These are phyloP conservation scores for Ustilago nuda DNA, from an alignment of 1,284 basidiomycete genomes.

Conservation along the genomic window DNA sequence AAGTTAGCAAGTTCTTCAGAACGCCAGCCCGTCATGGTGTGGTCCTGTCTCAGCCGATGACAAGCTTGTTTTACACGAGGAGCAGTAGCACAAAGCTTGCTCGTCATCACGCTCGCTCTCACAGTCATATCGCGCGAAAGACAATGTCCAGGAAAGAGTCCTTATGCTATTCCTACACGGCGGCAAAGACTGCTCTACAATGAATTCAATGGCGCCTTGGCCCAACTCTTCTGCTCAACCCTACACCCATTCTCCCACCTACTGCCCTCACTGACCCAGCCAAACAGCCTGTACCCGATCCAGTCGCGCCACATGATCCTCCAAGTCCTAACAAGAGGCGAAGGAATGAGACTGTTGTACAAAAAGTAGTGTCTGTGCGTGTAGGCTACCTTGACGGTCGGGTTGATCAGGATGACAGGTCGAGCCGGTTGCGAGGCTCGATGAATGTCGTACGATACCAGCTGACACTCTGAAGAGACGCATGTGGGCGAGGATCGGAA, in stretches of 20 bases:
- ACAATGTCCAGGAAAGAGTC: background rate
- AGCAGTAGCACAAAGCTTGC: too few species aligned
- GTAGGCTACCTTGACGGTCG: slow-evolving; percentile 62
- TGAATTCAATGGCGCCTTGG: background rate
- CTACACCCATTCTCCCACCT: slow-evolving; percentile 36
- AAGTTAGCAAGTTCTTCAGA: too few species aligned
- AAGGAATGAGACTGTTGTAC: slow-evolving; percentile 45
- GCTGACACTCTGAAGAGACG: slow-evolving; percentile 74
- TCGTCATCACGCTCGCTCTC: background rate
- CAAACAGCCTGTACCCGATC: slow-evolving; percentile 45
- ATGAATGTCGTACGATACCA: slow-evolving; percentile 74
- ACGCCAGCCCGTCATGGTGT: too few species aligned
- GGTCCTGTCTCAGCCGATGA: too few species aligned
- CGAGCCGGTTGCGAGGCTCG: slow-evolving; percentile 71
- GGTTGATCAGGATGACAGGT: slow-evolving; percentile 72
- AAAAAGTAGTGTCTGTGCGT: slow-evolving; percentile 45
- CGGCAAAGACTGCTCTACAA: slow-evolving; percentile 2
- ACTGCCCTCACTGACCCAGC: slow-evolving; percentile 45
- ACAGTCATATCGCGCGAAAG: background rate
- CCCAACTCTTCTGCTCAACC: slow-evolving; percentile 23
- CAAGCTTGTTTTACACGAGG: too few species aligned
- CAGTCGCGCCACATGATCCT: slow-evolving; percentile 56
- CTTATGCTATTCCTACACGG: slow-evolving; percentile 1
- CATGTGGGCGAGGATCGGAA: slow-evolving; percentile 73
- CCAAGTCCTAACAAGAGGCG: slow-evolving; percentile 50